Conservation (phyloP, 2,329 filamentous ascomycete genomes). For the Cytospora mali region DNA sequence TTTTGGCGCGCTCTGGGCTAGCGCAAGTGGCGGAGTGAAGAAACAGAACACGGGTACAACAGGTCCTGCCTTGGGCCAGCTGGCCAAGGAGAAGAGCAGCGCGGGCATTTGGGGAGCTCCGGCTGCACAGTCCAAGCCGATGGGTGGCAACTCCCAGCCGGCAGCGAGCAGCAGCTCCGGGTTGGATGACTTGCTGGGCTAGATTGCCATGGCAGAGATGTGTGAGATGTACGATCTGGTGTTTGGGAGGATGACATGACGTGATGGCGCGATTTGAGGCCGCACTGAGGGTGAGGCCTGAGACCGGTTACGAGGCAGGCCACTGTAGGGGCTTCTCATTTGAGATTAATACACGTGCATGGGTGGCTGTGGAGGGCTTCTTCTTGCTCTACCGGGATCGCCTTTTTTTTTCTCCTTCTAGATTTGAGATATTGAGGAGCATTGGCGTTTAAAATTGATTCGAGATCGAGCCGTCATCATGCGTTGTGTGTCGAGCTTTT, state of each 20-base stretch:
- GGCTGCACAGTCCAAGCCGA: slow-evolving; percentile 44
- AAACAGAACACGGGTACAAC: slow-evolving; percentile 61
- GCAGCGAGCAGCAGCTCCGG: slow-evolving; percentile 38
- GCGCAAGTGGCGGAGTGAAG: slow-evolving; percentile 73
- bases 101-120: slow-evolving; percentile 91
- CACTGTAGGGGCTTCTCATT: slow-evolving; percentile 7
- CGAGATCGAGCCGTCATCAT: background rate
- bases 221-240: background rate
- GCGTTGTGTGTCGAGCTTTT: background rate
- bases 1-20: slow-evolving; percentile 85
- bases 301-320: background rate
- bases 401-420: slow-evolving; percentile 13
- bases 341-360: slow-evolving; percentile 20
- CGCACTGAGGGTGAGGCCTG: background rate
- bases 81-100: slow-evolving; percentile 97
- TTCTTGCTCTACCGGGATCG: background rate
- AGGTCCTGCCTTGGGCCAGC: slow-evolving; percentile 82
- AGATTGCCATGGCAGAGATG: background rate
- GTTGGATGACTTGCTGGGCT: slow-evolving; percentile 54
- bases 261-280: background rate
- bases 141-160: slow-evolving; percentile 32
- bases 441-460: slow-evolving; percentile 15
- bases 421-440: slow-evolving; percentile 15
- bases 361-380: slow-evolving; percentile 4
- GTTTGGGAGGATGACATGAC: background rate